Conservation (phyloP, 1,284 basidiomycete species). For the Psilocybe mexicana region DNA sequence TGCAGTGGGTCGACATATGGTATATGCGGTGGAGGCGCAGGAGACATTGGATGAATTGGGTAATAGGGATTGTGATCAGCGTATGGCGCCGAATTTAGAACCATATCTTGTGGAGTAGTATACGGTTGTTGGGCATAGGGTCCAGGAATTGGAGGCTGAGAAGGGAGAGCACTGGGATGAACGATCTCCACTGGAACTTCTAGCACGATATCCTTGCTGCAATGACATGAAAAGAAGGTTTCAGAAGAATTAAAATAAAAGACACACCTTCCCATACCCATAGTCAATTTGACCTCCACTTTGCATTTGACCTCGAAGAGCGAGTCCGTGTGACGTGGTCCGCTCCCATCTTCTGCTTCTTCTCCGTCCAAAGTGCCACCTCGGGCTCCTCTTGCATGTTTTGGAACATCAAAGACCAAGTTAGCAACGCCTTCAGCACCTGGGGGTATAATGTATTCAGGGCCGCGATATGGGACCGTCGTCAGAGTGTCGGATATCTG, state of each 20-base stretch:
- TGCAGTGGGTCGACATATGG: slow-evolving; percentile 42
- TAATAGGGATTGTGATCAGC: slow-evolving; percentile 31
- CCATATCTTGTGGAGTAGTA: slow-evolving; percentile 21
- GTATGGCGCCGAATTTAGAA: slow-evolving; percentile 10
- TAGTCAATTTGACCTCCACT: slow-evolving; percentile 53
- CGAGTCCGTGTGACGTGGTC: slow-evolving; percentile 40
- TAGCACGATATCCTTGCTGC: slow-evolving; percentile 68
- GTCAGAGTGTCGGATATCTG: slow-evolving; percentile 68
- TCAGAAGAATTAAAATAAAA: slow-evolving; percentile 7
- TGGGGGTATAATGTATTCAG: slow-evolving; percentile 70
- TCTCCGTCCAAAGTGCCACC: slow-evolving; percentile 53
- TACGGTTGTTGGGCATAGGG: slow-evolving; percentile 19
- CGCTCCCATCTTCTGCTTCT: slow-evolving; percentile 32
- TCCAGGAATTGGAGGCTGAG: slow-evolving; percentile 18
- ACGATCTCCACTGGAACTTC: slow-evolving; percentile 64
- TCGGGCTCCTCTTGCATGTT: slow-evolving; percentile 56
- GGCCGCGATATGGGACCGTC: slow-evolving; percentile 65
- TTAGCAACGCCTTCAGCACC: slow-evolving; percentile 74
- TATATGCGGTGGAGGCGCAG: slow-evolving; percentile 34
- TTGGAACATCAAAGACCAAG: slow-evolving; percentile 74
- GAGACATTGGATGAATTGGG: slow-evolving; percentile 36
- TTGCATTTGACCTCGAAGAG: slow-evolving; percentile 68
- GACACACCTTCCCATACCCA: slow-evolving; percentile 62
- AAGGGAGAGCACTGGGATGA: slow-evolving; percentile 53
- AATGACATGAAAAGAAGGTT: slow-evolving; percentile 11